Percentiles rank a stretch among this genome's conserved stretches.
These are phyloP conservation scores for Pyrenochaeta sp. DNA, from an alignment of 2,329 filamentous ascomycete genomes.

Conservation along the genomic window DNA sequence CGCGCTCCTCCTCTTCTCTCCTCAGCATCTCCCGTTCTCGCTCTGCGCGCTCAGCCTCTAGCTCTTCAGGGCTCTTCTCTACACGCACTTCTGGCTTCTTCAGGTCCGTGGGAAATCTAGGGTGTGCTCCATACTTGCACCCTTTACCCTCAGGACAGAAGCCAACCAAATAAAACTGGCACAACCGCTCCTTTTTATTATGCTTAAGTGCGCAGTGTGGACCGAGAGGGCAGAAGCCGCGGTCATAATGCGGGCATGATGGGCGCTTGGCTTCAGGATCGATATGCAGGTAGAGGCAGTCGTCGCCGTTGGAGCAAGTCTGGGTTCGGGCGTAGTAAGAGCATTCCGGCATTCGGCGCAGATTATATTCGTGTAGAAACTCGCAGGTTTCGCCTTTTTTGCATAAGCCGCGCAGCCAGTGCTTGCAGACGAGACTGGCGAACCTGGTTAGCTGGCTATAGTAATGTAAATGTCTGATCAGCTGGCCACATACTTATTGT, in stretches of 20 bases:
- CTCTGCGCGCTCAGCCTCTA: conserved; percentile 65
- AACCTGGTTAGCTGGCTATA: conserved; percentile 12
- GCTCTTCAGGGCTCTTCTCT: conserved; percentile 77
- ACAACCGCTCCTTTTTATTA: conserved; percentile 76
- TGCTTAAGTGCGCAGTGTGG: conserved; percentile 89
- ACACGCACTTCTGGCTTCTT: conserved; percentile 67
- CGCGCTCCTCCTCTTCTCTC: conserved; percentile 52
- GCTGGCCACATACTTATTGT: conserved; percentile 65
- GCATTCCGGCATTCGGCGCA: conserved; percentile 98
- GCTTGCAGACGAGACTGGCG: conserved; percentile 86
- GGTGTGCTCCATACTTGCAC: conserved; percentile 84
- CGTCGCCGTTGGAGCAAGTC: conserved; percentile 95
- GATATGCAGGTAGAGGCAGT: conserved; percentile 92
- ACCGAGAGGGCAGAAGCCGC: conserved; percentile 92
- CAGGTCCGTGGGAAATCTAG: conserved; percentile 78
- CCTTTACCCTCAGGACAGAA: conserved; percentile 87
- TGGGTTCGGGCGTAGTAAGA: conserved; percentile 94
- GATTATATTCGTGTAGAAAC: conserved; percentile 98
- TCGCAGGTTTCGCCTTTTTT: conserved; percentile 98
- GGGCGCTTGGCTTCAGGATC: conserved; percentile 76
- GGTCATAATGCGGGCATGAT: conserved; percentile 82
- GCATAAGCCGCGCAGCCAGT: conserved; percentile 96
- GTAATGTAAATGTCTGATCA: background rate
- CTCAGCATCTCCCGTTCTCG: conserved; percentile 57
- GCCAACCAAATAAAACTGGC: conserved; percentile 86